Percentiles rank a stretch among this genome's conserved stretches.
Conservation (phyloP, 2,329 filamentous ascomycete species). For the Penicillium vulpinum region DNA sequence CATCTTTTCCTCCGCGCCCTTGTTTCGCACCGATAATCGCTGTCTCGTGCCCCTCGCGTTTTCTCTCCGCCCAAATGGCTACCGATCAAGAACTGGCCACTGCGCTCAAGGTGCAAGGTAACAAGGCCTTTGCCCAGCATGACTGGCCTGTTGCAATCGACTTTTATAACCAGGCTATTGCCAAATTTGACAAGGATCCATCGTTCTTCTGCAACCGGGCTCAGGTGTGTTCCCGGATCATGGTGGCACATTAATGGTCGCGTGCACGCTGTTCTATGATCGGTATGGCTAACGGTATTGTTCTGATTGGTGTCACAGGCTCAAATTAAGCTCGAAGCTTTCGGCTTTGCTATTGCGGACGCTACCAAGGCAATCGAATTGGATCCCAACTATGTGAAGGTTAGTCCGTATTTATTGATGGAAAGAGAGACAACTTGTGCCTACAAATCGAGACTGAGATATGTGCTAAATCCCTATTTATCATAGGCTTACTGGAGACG, state of each 20-base stretch:
- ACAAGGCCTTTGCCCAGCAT: constrained; percentile 84
- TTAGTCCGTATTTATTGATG: constrained; percentile 38
- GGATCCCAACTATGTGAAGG: constrained; percentile 85
- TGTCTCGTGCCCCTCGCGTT: constrained; percentile 30
- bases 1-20: constrained; percentile 1
- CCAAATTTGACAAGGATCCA: constrained; percentile 76
- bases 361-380: constrained; percentile 88
- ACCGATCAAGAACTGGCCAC: constrained; percentile 66
- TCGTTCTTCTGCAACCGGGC: constrained; percentile 94
- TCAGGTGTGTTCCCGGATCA: constrained; percentile 62
- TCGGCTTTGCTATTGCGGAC: constrained; percentile 88
- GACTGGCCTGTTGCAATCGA: constrained; percentile 83
- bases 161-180: constrained; percentile 84
- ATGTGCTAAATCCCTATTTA: neutral
- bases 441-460: neutral
- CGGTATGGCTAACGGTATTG: neutral
- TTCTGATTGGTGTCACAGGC: constrained; percentile 56
- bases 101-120: constrained; percentile 88
- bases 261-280: neutral
- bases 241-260: constrained; percentile 14
- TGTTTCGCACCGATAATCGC: constrained; percentile 18
- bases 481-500: constrained; percentile 86
- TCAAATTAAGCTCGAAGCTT: constrained; percentile 92
- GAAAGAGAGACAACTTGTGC: neutral
- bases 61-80: constrained; percentile 36